Evolutionary conservation across 2,329 filamentous ascomycete species (phyloP).

Genomic region (Volutella citrinella): DNA sequence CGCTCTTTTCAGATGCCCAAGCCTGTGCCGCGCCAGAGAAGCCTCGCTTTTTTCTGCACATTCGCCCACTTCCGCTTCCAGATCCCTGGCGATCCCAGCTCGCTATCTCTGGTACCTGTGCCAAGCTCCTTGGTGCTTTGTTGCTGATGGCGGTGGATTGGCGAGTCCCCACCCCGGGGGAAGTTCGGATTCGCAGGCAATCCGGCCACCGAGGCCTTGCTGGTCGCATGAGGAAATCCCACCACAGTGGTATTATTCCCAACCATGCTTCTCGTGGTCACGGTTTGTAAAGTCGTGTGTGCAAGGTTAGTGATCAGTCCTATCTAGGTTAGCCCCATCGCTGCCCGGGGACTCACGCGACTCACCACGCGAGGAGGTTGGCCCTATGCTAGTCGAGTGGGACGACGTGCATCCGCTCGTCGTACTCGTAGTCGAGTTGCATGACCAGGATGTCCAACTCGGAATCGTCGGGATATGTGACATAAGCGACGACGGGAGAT

Average conservation of each 20-base stretch:
- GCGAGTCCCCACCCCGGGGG: conserved; percentile 35
- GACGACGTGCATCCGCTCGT: conserved; percentile 10
- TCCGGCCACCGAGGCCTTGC: too few relatives aligned
- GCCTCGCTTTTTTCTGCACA: too few relatives aligned
- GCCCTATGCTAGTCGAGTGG: conserved; percentile 16
- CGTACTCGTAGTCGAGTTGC: conserved; percentile 19
- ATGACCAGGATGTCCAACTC: conserved; percentile 14
- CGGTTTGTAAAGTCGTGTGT: conserved; percentile 20
- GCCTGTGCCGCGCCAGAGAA: too few relatives aligned
- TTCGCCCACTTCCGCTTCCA: too few relatives aligned
- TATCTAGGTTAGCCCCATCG: conserved; percentile 4
- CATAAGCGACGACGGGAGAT: conserved; percentile 9
- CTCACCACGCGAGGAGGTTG: conserved; percentile 14
- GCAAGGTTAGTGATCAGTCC: conserved; percentile 7
- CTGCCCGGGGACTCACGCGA: conserved; percentile 2
- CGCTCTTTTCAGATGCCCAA: too few relatives aligned
- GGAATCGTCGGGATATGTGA: conserved; percentile 8
- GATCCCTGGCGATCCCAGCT: conserved; percentile 4
- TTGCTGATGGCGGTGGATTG: conserved; percentile 33
- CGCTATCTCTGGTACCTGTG: conserved; percentile 15
- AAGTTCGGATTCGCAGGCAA: conserved; percentile 31
- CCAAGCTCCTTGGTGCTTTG: conserved; percentile 23
- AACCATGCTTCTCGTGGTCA: conserved; percentile 11
- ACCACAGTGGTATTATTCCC: too few relatives aligned
- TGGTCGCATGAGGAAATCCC: too few relatives aligned